Conservation (phyloP, 305 asterid species). For the Plantago coronopus region DNA sequence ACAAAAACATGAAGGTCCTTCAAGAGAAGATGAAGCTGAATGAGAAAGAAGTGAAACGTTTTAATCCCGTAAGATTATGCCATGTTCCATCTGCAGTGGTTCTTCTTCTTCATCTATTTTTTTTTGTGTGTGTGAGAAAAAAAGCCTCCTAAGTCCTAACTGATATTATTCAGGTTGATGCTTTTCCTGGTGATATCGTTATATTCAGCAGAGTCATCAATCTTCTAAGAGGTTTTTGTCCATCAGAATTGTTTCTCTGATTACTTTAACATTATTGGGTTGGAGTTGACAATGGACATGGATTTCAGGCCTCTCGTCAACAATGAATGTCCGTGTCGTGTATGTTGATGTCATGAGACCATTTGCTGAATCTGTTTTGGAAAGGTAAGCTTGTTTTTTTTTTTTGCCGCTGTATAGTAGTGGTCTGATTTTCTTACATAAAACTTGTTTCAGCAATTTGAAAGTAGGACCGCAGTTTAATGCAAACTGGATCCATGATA, state of each 20-base stretch:
- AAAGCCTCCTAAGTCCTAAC: slow-evolving; percentile 10
- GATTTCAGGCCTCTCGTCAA: slow-evolving; percentile 82
- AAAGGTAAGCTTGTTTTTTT: slow-evolving; percentile 47
- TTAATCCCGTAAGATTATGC: slow-evolving; percentile 79
- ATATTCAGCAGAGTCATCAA: slow-evolving; percentile 91
- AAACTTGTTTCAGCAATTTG: slow-evolving; percentile 59
- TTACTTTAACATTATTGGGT: slow-evolving; percentile 2
- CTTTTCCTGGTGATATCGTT: slow-evolving; percentile 98
- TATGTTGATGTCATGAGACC: slow-evolving; percentile 94
- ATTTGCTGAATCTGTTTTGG: slow-evolving; percentile 91
- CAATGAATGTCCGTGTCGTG: slow-evolving; percentile 76
- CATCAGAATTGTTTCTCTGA: slow-evolving; percentile 15
- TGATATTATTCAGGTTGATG: slow-evolving; percentile 70
- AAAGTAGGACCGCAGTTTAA: slow-evolving; percentile 61
- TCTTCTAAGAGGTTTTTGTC: slow-evolving; percentile 83
- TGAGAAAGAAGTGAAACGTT: slow-evolving; percentile 82
- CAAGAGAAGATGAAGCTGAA: slow-evolving; percentile 87
- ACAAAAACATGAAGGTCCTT: slow-evolving; percentile 64
- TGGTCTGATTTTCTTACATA: slow-evolving; percentile 30
- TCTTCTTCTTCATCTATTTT: neutral
- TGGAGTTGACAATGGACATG: slow-evolving; percentile 26
- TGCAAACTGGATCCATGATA: slow-evolving; percentile 70
- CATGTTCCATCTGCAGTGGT: slow-evolving; percentile 12
- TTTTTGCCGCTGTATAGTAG: slow-evolving; percentile 9
- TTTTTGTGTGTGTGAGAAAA: neutral